These are phyloP conservation scores for Penicillium flavigenum DNA, from an alignment of 495 filamentous ascomycete species.

Conservation along the genomic window DNA sequence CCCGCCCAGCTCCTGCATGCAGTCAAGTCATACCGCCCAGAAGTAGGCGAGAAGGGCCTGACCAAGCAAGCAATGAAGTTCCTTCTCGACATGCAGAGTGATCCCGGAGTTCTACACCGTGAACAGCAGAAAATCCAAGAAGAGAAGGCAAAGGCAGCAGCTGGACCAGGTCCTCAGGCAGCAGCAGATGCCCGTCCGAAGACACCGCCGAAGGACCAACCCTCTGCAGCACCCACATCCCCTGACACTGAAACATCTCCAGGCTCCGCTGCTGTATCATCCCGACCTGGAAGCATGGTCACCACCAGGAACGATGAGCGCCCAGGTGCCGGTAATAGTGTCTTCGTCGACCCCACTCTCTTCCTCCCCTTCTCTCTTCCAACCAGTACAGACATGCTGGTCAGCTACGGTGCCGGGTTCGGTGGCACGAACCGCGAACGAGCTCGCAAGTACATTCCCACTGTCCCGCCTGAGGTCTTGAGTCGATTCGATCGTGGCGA, in stretches of 20 bases:
- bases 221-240: slow-evolving; percentile 27
- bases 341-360: slow-evolving; percentile 83
- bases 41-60: slow-evolving; percentile 92
- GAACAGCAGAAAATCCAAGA: slow-evolving; percentile 40
- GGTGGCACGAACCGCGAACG: slow-evolving; percentile 89
- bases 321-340: slow-evolving; percentile 40
- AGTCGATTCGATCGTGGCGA: slow-evolving; percentile 74
- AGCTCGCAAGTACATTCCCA: slow-evolving; percentile 95
- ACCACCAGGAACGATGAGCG: slow-evolving; percentile 32
- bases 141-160: slow-evolving; percentile 28
- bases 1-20: slow-evolving; percentile 90
- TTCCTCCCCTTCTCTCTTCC: slow-evolving; percentile 94
- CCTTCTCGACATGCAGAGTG: slow-evolving; percentile 75
- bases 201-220: slow-evolving; percentile 46
- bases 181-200: slow-evolving; percentile 40
- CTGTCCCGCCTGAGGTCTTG: slow-evolving; percentile 89
- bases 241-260: slow-evolving; percentile 30
- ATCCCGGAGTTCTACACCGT: slow-evolving; percentile 44
- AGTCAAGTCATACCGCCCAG: slow-evolving; percentile 86
- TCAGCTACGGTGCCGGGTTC: slow-evolving; percentile 92
- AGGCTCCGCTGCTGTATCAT: slow-evolving; percentile 26
- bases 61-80: slow-evolving; percentile 85
- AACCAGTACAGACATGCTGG: slow-evolving; percentile 94
- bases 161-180: slow-evolving; percentile 18
- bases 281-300: slow-evolving; percentile 24